Evolutionary conservation across 108 stramenopile genomes (phyloP).

Genomic region (Aurantiochytrium sp.): DNA sequence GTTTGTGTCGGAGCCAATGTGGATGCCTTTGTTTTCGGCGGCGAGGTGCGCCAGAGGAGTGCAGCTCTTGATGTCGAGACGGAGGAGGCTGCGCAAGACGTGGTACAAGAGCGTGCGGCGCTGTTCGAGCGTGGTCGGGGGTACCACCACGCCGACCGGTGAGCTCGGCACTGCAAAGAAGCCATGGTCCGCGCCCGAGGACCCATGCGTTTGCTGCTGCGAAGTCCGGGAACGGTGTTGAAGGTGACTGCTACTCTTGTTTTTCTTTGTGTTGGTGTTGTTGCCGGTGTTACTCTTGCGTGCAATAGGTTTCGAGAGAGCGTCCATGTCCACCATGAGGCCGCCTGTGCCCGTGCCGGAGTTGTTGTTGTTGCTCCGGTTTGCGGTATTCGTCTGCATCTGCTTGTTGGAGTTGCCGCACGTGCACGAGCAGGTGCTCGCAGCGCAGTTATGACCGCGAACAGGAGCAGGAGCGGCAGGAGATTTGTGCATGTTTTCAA

Average conservation of each 20-base stretch:
- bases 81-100: neutral
- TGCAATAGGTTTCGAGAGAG: neutral
- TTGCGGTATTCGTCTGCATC: too few relatives aligned
- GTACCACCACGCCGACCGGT: neutral
- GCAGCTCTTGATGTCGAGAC: neutral
- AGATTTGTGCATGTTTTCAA: neutral
- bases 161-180: neutral
- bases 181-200: neutral
- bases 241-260: too few relatives aligned
- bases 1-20: neutral
- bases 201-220: too few relatives aligned
- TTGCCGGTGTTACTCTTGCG: neutral
- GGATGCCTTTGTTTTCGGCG: neutral
- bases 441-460: neutral
- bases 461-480: neutral
- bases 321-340: neutral
- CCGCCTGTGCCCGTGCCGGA: neutral
- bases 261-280: too few relatives aligned
- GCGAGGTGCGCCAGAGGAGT: neutral
- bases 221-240: too few relatives aligned
- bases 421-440: too few relatives aligned
- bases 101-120: neutral
- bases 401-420: too few relatives aligned
- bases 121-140: neutral
- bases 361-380: too few relatives aligned